Base-by-base conservation (phyloP, 2,329 filamentous ascomycete genomes). In the Cordyceps cicadae region DNA sequence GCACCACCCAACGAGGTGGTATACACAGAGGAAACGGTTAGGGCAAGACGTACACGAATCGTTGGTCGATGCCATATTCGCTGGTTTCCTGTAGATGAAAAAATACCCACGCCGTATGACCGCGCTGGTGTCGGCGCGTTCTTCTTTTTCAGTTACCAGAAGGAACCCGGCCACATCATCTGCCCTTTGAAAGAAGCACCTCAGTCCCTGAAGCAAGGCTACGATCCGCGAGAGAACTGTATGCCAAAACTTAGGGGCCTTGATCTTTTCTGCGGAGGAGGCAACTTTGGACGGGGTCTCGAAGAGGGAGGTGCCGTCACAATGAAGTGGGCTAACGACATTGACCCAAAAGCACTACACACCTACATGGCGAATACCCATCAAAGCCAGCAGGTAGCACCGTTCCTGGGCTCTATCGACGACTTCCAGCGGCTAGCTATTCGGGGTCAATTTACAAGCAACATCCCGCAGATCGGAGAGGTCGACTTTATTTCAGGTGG, bases 181-280 rank as follows among this genome's bases (percentile, higher is more conserved):
- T 26, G 54, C 0, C 75, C 78, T 0, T 68, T 83, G 0, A 54
- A 67, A 1, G 39, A 68, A 1, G 68, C 70, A 24, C 77, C 75
- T 0, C 41, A 59, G 5, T 67, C 66, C 5, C 64, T 87, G 2
- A 76, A 73, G 0, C 81, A 88, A 70, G 85, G 85, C 0, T 82
- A 83, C 48, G 74, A 86, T 63, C 81, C 83, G 0, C 54, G 60
- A 0, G 64, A 63, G 1, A 37, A 62, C 5, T 62, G 54, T 46
- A 5, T 69, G 61, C 62, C 68, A 19, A 77, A 77, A 62, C 75
- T 89, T 9, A 76, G 75, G 5, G 87, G 86, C 0, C 72, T 93
- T 3, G 88, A 91, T 64, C 74, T 94, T 0, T 95, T 90, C 67
- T 90, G 87, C 65, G 90, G 90, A 0, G 87, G 87, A 19, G 90